Percentiles rank a stretch among this genome's conserved stretches.
phyloP scores from a whole-genome alignment of 2,329 filamentous ascomycete species.

The Fusarium illudens region DNA sequence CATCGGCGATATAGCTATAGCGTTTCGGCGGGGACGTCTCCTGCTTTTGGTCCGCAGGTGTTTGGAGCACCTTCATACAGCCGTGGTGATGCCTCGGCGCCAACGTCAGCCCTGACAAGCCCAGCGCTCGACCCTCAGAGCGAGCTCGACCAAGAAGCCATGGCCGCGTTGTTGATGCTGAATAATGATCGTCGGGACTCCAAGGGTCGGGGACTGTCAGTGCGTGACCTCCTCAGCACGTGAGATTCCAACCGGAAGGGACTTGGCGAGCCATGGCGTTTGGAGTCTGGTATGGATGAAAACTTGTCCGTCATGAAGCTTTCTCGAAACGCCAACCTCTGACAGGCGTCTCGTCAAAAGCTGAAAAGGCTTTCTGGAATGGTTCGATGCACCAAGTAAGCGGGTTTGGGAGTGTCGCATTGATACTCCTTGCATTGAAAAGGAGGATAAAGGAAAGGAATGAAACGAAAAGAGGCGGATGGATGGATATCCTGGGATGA shows the following conservation, averaged over 20 bases:
- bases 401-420: constrained; percentile 21
- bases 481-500: not conserved
- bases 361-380: not conserved
- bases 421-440: not conserved
- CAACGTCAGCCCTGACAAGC: constrained; percentile 65
- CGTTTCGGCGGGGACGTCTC: constrained; percentile 61
- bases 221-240: constrained; percentile 62
- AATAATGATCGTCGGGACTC: constrained; percentile 75
- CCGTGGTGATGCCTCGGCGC: constrained; percentile 53
- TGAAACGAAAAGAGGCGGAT: not conserved
- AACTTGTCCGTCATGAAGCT: not conserved
- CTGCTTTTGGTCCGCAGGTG: constrained; percentile 64
- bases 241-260: constrained; percentile 44
- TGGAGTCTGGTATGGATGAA: constrained; percentile 7
- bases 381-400: constrained; percentile 3
- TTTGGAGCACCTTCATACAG: constrained; percentile 47
- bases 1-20: constrained; percentile 61
- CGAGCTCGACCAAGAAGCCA: constrained; percentile 78
- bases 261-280: constrained; percentile 3
- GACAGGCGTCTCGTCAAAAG: not conserved
- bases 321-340: constrained; percentile 11
- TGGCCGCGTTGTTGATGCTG: constrained; percentile 86
- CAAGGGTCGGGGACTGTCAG: constrained; percentile 60
- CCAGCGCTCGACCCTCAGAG: constrained; percentile 64
- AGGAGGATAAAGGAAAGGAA: not conserved